A percentile compares a stretch with the other conserved stretches of the same genome.
Conservation (phyloP, 306 rosid species). For the Delonix regia region DNA sequence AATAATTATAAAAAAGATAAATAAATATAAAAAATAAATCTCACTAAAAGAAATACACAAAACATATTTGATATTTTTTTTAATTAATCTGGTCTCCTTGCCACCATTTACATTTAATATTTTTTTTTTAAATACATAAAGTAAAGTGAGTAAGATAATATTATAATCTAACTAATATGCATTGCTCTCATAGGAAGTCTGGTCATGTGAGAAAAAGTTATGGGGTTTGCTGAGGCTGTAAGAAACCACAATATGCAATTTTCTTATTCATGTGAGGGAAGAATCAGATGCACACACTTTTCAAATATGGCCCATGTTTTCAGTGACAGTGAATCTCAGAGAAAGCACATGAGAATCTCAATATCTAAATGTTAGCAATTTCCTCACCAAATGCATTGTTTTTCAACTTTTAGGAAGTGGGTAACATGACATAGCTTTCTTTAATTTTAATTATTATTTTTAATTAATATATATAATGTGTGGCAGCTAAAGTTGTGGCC, state of each 20-base stretch:
- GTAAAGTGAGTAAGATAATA: neutral
- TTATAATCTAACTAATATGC: neutral
- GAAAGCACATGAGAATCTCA: conserved; percentile 49
- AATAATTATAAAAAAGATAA: no score
- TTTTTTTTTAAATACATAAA: neutral
- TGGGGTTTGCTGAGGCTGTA: conserved; percentile 37
- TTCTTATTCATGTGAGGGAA: conserved; percentile 52
- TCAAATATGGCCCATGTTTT: conserved; percentile 34
- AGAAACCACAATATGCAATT: conserved; percentile 42
- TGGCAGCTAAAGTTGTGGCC: conserved; percentile 46
- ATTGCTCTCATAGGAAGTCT: conserved; percentile 21
- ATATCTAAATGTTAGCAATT: neutral
- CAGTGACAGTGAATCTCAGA: conserved; percentile 53
- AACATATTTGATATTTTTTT: no score
- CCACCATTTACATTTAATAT: no score
- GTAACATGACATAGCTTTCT: conserved; percentile 40
- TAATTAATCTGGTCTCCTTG: no score
- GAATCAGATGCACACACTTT: conserved; percentile 52
- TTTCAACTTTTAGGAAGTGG: conserved; percentile 37
- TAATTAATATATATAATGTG: neutral
- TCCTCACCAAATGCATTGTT: conserved; percentile 27
- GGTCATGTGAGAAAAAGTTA: conserved; percentile 50
- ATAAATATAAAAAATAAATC: no score
- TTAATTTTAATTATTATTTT: neutral
- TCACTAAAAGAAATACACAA: no score